Evolutionary conservation across 2,329 filamentous ascomycete species (phyloP).

Genomic region (Coniochaeta sp.): DNA sequence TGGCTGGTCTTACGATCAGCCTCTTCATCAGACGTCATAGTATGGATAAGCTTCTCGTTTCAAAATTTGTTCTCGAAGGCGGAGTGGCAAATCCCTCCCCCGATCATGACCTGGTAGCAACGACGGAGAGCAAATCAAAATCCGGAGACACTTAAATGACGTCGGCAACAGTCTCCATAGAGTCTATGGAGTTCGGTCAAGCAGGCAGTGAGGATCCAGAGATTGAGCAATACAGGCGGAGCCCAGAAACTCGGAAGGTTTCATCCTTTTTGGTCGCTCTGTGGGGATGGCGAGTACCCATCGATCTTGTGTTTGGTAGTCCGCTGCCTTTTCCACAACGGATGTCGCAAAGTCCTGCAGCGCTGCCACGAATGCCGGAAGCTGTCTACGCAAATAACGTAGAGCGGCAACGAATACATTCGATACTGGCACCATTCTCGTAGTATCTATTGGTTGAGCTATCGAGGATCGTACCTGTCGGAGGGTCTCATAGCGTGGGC

Average conservation of each 20-base stretch:
- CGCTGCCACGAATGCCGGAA: background rate
- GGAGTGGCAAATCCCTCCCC: background rate
- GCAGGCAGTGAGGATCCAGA: background rate
- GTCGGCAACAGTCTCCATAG: background rate
- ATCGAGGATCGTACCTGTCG: background rate
- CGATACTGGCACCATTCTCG: background rate
- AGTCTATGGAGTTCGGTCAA: background rate
- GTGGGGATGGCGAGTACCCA: background rate
- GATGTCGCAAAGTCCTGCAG: background rate
- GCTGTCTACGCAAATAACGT: background rate
- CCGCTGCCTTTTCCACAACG: background rate
- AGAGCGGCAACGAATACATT: background rate
- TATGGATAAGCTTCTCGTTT: constrained; percentile 17
- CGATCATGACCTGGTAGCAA: background rate
- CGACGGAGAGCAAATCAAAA: background rate
- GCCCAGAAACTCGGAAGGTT: background rate
- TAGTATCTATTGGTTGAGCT: background rate
- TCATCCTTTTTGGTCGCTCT: background rate
- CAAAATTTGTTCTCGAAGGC: constrained; percentile 15
- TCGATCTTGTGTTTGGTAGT: background rate
- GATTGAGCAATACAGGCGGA: background rate
- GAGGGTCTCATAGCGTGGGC: background rate
- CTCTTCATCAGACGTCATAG: constrained; percentile 13
- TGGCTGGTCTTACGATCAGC: constrained; percentile 11
- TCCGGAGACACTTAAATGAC: background rate